Conservation (phyloP, 192 early-diverging fungal species). For the Gonapodya prolifera region DNA sequence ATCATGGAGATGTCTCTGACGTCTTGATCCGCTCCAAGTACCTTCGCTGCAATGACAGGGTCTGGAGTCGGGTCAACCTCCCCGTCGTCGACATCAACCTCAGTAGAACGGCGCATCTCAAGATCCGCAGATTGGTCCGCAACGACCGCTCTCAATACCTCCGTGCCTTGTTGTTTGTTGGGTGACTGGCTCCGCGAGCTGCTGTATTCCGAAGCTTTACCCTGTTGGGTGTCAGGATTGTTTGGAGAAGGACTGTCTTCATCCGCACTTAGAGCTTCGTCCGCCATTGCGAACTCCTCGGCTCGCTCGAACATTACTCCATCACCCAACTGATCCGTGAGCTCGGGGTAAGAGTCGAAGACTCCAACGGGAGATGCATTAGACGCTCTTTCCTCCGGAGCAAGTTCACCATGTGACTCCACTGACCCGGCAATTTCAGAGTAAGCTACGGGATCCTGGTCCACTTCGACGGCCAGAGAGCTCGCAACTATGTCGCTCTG, state of each 20-base stretch:
- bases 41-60: not conserved
- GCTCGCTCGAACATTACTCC: not conserved
- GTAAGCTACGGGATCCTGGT: not conserved
- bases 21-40: not conserved
- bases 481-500: not conserved
- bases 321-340: too few relatives aligned
- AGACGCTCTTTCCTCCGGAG: not conserved
- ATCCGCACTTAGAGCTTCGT: not conserved
- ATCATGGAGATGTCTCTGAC: not conserved
- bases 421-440: not conserved
- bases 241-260: too few relatives aligned
- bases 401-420: not conserved
- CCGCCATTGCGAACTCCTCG: not conserved
- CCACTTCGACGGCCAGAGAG: not conserved
- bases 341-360: too few relatives aligned
- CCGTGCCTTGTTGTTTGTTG: too few relatives aligned
- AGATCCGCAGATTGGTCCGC: too few relatives aligned
- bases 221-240: too few relatives aligned
- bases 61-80: too few relatives aligned
- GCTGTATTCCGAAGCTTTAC: too few relatives aligned
- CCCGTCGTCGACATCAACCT: too few relatives aligned
- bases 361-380: not conserved
- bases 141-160: too few relatives aligned
- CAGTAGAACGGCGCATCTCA: too few relatives aligned
- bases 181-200: too few relatives aligned